These are phyloP conservation scores for Venustampulla echinocandica DNA, from an alignment of 495 filamentous ascomycete species.

Conservation along the genomic window DNA sequence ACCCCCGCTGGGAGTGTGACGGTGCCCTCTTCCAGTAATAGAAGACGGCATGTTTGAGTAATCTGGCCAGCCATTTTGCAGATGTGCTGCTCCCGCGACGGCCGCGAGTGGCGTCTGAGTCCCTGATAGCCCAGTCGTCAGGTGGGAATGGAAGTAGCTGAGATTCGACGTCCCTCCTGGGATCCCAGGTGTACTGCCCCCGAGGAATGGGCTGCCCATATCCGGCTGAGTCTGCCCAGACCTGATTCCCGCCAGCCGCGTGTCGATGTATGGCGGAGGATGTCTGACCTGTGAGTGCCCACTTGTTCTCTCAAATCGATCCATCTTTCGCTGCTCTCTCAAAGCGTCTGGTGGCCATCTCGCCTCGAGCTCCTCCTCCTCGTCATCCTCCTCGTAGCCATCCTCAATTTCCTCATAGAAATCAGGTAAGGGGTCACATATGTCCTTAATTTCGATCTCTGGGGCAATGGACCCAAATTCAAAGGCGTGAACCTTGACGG, in stretches of 20 bases:
- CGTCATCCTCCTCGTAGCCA: conserved; percentile 37
- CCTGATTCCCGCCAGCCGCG: conserved; percentile 14
- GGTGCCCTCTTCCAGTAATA: conserved; percentile 10
- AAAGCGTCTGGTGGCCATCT: conserved; percentile 28
- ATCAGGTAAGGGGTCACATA: conserved; percentile 88
- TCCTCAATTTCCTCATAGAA: conserved; percentile 86
- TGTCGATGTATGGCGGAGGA: conserved; percentile 20
- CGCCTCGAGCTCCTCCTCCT: conserved; percentile 25
- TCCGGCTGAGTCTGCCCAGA: conserved; percentile 32
- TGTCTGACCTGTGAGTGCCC: conserved; percentile 1
- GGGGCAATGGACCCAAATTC: conserved; percentile 80
- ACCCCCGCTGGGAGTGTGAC: conserved; percentile 19
- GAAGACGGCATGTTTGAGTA: conserved; percentile 12
- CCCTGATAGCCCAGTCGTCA: conserved; percentile 70
- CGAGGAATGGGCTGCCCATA: conserved; percentile 54
- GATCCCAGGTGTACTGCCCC: conserved; percentile 65
- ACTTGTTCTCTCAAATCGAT: conserved; percentile 26
- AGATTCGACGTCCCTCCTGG: conserved; percentile 82
- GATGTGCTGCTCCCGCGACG: conserved; percentile 61
- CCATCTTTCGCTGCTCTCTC: conserved; percentile 36
- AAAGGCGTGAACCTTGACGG: conserved; percentile 88
- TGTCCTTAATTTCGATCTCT: conserved; percentile 85
- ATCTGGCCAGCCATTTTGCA: conserved; percentile 44
- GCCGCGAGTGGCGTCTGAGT: conserved; percentile 80
- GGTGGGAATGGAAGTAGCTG: conserved; percentile 81